Base-by-base conservation (phyloP, 2,329 filamentous ascomycete species). In the Trichophyton verrucosum region DNA sequence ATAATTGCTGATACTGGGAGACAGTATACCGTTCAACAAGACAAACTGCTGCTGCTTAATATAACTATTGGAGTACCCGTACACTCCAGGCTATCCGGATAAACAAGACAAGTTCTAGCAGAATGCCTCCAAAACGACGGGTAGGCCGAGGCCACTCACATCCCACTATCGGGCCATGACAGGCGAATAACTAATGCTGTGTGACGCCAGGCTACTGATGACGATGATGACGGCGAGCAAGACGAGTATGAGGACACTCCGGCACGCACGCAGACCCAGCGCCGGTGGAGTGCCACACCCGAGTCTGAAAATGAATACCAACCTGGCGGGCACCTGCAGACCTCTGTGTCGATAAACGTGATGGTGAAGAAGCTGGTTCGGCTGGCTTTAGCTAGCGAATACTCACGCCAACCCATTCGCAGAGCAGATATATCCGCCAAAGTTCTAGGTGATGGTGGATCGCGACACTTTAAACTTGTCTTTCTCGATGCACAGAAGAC, bases 401-500 rank as follows among this genome's bases (percentile, higher is more conserved):
- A 82, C 68, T 76, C 82, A 22, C 78, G 84, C 15, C 76, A 75
- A 59, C 79, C 81, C 0, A 81, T 86, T 55, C 79, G 82, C 44
- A 74, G 84, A 36, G 74, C 74, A 38, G 84, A 86, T 58, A 81
- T 86, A 63, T 79, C 74, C 59, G 73, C 78, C 57, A 85, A 84
- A 68, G 89, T 95, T 0, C 82, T 96, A 8, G 88, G 87, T 0
- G 76, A 81, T 17, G 80, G 85, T 53, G 81, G 86, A 7, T 77
- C 83, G 5, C 80, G 86, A 36, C 78, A 84, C 40, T 97, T 96
- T 72, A 91, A 85, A 70, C 72, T 76, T 11, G 84, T 96, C 2
- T 96, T 96, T 68, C 82, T 82, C 0, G 78, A 82, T 46, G 89
- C 92, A 47, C 92, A 99, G 72, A 74, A 77, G 38, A 82, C 88